phyloP scores from a whole-genome alignment of 306 rosid species.

The Potentilla sterilis region DNA sequence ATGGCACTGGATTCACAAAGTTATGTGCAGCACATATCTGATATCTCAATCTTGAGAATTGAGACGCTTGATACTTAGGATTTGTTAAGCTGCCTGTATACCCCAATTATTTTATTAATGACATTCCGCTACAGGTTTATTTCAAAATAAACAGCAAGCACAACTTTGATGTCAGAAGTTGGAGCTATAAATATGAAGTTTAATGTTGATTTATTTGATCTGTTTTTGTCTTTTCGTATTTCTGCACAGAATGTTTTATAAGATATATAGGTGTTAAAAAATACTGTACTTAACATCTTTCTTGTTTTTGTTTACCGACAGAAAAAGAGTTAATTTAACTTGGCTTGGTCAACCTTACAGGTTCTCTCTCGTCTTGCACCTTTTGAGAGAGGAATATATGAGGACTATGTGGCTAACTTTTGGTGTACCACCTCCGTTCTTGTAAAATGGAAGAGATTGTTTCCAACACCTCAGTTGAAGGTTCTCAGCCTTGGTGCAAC shows the following conservation, averaged over 20 bases:
- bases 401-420: constrained; percentile 92
- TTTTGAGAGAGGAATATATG: constrained; percentile 90
- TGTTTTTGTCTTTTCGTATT: not conserved
- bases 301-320: not conserved
- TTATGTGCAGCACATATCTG: not conserved
- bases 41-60: not conserved
- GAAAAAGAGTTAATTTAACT: not conserved
- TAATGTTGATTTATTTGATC: not conserved
- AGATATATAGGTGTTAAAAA: not conserved
- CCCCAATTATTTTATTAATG: not conserved
- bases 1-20: not conserved
- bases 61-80: not conserved
- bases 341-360: constrained; percentile 40
- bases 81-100: not conserved
- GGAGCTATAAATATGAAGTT: not conserved
- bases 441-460: constrained; percentile 86
- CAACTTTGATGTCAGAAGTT: not conserved
- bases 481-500: constrained; percentile 70
- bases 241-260: not conserved
- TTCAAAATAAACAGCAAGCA: not conserved
- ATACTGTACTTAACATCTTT: not conserved
- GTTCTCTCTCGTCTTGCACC: constrained; percentile 87
- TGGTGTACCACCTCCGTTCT: constrained; percentile 89
- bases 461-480: constrained; percentile 58
- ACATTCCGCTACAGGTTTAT: not conserved